phyloP scores from a whole-genome alignment of 73 alveolate species.

The Paramecium pentaurelia region DNA sequence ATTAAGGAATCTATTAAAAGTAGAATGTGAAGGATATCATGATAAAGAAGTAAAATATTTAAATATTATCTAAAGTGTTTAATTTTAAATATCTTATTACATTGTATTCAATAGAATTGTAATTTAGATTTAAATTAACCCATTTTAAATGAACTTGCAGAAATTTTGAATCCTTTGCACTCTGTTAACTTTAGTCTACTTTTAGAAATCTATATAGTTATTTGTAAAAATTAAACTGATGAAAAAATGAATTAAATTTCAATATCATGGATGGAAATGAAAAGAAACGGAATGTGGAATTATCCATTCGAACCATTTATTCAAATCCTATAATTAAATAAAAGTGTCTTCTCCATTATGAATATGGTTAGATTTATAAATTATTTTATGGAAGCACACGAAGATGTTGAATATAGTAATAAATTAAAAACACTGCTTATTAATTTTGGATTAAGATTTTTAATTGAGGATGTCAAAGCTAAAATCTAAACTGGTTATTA shows the following conservation, averaged over 20 bases:
- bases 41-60: constrained; percentile 19
- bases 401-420: neutral
- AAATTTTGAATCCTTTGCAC: constrained; percentile 4
- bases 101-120: neutral
- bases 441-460: neutral
- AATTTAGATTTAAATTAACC: neutral
- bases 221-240: constrained; percentile 20
- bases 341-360: neutral
- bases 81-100: neutral
- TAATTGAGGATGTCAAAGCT: neutral
- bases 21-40: constrained; percentile 42
- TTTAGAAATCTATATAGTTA: neutral
- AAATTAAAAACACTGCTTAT: neutral
- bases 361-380: constrained; percentile 11
- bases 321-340: neutral
- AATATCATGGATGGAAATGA: constrained; percentile 29
- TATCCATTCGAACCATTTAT: constrained; percentile 38
- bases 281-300: constrained; percentile 8
- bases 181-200: constrained; percentile 29
- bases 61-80: neutral
- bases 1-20: neutral
- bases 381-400: constrained; percentile 31
- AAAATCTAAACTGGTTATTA: neutral
- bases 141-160: neutral
- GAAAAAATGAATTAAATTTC: neutral